Evolutionary conservation across 805 yeast genomes (phyloP).

Genomic region (Ogataea zsoltii): DNA sequence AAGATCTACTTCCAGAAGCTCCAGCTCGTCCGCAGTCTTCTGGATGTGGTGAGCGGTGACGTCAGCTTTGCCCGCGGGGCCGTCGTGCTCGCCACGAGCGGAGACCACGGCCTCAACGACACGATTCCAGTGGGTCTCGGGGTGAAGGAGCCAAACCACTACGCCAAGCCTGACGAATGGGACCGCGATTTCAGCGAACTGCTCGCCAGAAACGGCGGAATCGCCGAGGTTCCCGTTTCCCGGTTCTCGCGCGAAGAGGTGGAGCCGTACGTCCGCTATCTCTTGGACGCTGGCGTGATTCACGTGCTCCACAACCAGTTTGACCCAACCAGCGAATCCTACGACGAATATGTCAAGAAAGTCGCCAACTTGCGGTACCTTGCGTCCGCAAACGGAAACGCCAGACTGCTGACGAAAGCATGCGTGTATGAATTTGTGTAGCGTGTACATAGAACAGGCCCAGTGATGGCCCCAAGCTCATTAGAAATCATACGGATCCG

Average conservation of each 20-base stretch:
- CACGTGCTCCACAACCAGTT: constrained; percentile 36
- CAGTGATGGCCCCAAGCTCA: too few species aligned
- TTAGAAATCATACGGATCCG: too few species aligned
- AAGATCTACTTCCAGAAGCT: constrained; percentile 61
- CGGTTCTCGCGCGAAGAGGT: constrained; percentile 49
- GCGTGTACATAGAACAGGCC: neutral
- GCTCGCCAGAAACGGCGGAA: constrained; percentile 36
- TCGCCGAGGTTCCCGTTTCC: constrained; percentile 38
- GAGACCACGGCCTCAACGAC: constrained; percentile 48
- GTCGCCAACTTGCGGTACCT: constrained; percentile 51
- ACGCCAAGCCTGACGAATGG: constrained; percentile 48
- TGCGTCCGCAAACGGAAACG: constrained; percentile 66
- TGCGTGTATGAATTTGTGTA: constrained; percentile 38
- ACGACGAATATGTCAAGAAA: constrained; percentile 31
- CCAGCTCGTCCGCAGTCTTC: constrained; percentile 60
- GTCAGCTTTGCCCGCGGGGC: constrained; percentile 59
- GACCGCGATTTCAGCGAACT: constrained; percentile 56
- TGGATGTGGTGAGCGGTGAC: constrained; percentile 56
- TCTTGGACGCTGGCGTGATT: constrained; percentile 41
- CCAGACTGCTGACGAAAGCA: constrained; percentile 48
- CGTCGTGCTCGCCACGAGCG: constrained; percentile 61
- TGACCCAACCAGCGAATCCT: constrained; percentile 32
- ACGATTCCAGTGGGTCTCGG: constrained; percentile 61
- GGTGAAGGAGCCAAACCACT: constrained; percentile 53
- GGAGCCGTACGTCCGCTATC: constrained; percentile 40